These are phyloP conservation scores for Nidularia pulvinata DNA, from an alignment of 768 basidiomycete species.

Conservation along the genomic window DNA sequence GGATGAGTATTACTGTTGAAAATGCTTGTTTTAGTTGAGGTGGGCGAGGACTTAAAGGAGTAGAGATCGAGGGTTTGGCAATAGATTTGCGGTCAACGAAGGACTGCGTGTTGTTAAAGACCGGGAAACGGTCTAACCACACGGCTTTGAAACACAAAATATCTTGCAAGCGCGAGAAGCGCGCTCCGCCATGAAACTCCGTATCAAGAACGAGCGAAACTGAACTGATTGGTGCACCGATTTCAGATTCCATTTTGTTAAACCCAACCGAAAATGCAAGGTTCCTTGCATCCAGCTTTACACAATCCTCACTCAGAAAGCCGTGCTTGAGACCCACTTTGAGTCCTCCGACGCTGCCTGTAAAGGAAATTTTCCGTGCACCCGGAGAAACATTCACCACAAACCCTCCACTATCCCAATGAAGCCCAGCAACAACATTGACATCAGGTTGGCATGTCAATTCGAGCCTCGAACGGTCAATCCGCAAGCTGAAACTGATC, in stretches of 20 bases:
- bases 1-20: conserved; percentile 63
- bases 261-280: conserved; percentile 79
- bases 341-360: conserved; percentile 80
- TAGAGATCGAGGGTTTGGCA: conserved; percentile 11
- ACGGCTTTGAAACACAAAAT: conserved; percentile 95
- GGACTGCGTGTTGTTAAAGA: conserved; percentile 48
- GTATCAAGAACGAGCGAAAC: conserved; percentile 85
- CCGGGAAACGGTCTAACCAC: conserved; percentile 87
- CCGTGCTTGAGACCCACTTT: conserved; percentile 84
- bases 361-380: conserved; percentile 69
- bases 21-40: conserved; percentile 37
- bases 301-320: conserved; percentile 81
- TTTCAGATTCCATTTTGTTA: conserved; percentile 41
- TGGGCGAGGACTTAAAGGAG: background rate
- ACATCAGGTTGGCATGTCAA: conserved; percentile 91
- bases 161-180: conserved; percentile 88
- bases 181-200: conserved; percentile 75
- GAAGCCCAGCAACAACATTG: conserved; percentile 85
- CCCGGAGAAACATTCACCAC: conserved; percentile 77
- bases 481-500: conserved; percentile 86
- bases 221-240: conserved; percentile 38
- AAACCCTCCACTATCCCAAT: conserved; percentile 97
- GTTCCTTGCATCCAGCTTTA: conserved; percentile 79
- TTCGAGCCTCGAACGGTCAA: conserved; percentile 86
- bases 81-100: conserved; percentile 18